phyloP scores from a whole-genome alignment of 78 protist genomes.

The Neovahlkampfia damariscottae region DNA sequence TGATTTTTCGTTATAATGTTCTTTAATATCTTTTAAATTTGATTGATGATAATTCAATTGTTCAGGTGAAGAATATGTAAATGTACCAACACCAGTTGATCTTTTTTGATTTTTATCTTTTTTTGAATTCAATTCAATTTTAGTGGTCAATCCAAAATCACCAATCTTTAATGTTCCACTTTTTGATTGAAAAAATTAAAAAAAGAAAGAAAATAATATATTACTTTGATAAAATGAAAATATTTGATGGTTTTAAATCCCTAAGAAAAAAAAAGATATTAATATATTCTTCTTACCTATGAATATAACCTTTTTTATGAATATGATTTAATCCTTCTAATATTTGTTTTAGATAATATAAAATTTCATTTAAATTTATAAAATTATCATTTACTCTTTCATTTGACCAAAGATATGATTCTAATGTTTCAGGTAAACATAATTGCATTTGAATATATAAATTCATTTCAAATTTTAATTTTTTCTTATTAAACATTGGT shows the following conservation, averaged over 20 bases:
- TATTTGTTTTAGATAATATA: not conserved
- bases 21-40: no score
- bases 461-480: not conserved
- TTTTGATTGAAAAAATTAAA: not conserved
- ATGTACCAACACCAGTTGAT: slow-evolving; percentile 4
- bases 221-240: no score
- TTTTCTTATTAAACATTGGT: not conserved
- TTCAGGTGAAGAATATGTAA: slow-evolving; percentile 1
- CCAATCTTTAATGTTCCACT: not conserved
- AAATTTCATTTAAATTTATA: not conserved
- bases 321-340: not conserved
- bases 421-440: not conserved
- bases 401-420: not conserved
- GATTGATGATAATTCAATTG: no score
- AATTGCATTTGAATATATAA: slow-evolving; percentile 3
- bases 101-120: not conserved
- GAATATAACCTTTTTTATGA: not conserved
- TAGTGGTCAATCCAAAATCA: slow-evolving; percentile 5
- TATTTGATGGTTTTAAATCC: slow-evolving; percentile 3
- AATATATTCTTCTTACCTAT: no score
- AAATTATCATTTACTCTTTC: not conserved
- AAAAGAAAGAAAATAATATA: no score
- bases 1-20: not conserved
- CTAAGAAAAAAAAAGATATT: no score
- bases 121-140: not conserved